Base-by-base conservation (phyloP, 176 grass and related monocot species). In the Ampelocalamus luodianensis region DNA sequence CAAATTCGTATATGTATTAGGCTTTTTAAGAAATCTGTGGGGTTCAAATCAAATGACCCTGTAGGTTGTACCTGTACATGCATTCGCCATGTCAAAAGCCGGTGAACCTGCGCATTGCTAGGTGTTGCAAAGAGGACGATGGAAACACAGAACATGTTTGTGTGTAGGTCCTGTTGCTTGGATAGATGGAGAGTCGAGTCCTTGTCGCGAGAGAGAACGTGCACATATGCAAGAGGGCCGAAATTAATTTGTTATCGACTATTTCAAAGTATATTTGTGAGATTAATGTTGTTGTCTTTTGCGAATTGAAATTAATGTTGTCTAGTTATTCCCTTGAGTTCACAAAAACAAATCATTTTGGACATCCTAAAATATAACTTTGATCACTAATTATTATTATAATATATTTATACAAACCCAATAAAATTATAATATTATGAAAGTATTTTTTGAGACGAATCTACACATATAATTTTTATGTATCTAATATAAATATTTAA, bases 11-110 rank as follows among this genome's bases (percentile, higher is more conserved):
- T 65, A 65, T 80, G 77, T 42, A 53, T 18, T 68, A 77, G 8
- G 49, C 9, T 37, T 17, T 56, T 58, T 22, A 77, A 79, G 60
- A 84, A 23, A 49, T 62, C 29, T 65, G 34, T 73, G 85, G 85
- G 76, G 85, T 51, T 54, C 44, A 65, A 14, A 5, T 67, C 46
- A 43, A 60, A 44, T 12, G 16, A 36, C 69, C 85, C 29, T 66
- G 24, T 32, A 79, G 26, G 34, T 76, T 67, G 15, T 14, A 45
- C 36, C 29, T 79, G 58, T 78, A 44, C 34, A 37, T 56, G 86
- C 55, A 44, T 58, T 82, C 50, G 6, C n/a, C 15, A 45, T 76
- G 71, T 70, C 23, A 27, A 51, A 12, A n/a, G 6, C 69, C 42
- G 23, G n/a, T 49, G 23, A 62, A 62, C 24, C 59, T 29, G 24